A percentile compares a stretch with the other conserved stretches of the same genome.
Conservation (phyloP, 805 yeast genomes). For the Cyberlindnera mississippiensis region DNA sequence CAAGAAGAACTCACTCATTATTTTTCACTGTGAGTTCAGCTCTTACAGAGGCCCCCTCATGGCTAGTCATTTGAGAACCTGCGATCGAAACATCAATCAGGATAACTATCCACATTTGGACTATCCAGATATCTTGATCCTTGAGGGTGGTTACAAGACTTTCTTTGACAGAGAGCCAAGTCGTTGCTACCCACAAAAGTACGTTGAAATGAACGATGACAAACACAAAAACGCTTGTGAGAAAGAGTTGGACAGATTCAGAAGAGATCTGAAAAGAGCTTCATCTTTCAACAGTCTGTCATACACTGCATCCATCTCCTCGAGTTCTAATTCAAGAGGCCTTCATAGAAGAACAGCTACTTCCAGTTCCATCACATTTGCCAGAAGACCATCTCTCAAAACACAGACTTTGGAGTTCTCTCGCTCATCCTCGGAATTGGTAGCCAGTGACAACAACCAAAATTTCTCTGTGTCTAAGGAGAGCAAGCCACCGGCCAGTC, state of each 20-base stretch:
- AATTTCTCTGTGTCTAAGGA: slow-evolving; percentile 10
- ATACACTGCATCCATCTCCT: slow-evolving; percentile 19
- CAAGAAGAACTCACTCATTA: slow-evolving; percentile 44
- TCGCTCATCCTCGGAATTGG: slow-evolving; percentile 10
- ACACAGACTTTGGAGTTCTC: slow-evolving; percentile 18
- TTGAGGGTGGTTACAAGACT: slow-evolving; percentile 87
- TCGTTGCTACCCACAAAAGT: slow-evolving; percentile 71
- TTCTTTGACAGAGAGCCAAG: slow-evolving; percentile 59
- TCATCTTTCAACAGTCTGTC: slow-evolving; percentile 32
- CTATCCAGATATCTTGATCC: slow-evolving; percentile 84
- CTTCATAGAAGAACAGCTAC: slow-evolving; percentile 25
- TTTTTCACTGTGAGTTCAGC: slow-evolving; percentile 94
- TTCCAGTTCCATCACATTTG: slow-evolving; percentile 19
- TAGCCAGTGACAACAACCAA: background rate
- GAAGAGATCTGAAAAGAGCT: slow-evolving; percentile 39
- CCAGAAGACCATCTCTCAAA: slow-evolving; percentile 21
- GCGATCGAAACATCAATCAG: slow-evolving; percentile 73
- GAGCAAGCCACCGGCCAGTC: slow-evolving; percentile 24
- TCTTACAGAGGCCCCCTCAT: slow-evolving; percentile 91
- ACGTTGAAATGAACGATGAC: slow-evolving; percentile 80
- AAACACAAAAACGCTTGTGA: slow-evolving; percentile 49
- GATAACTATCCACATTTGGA: slow-evolving; percentile 74
- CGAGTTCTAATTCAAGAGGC: slow-evolving; percentile 6
- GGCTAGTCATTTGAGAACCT: slow-evolving; percentile 80
- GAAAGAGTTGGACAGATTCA: slow-evolving; percentile 49